A percentile compares a stretch with the other conserved stretches of the same genome.
These are phyloP conservation scores for Coemansia sp. DNA, from an alignment of 192 early-diverging fungal genomes.

Conservation along the genomic window DNA sequence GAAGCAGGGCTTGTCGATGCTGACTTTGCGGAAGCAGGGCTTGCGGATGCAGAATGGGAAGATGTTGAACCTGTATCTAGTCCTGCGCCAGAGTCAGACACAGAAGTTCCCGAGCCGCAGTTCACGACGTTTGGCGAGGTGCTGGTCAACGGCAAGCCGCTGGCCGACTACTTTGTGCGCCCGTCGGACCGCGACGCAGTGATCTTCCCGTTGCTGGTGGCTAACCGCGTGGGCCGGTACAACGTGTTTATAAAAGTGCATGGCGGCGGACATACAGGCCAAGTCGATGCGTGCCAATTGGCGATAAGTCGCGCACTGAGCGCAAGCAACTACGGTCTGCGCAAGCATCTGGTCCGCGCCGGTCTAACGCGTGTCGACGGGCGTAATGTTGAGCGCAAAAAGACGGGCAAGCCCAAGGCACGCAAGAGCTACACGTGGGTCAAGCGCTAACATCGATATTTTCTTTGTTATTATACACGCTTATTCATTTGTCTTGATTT, in stretches of 20 bases:
- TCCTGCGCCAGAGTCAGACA: too few species aligned
- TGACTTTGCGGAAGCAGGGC: background rate
- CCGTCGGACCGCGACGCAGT: slow-evolving; percentile 66
- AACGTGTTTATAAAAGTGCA: slow-evolving; percentile 82
- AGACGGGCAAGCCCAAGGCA: slow-evolving; percentile 93
- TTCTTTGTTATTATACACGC: background rate
- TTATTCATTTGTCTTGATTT: background rate
- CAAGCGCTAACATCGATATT: slow-evolving; percentile 51
- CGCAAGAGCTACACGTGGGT: slow-evolving; percentile 87
- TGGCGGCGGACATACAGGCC: slow-evolving; percentile 82
- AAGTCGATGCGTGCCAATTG: slow-evolving; percentile 83
- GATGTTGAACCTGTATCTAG: too few species aligned
- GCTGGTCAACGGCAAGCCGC: slow-evolving; percentile 75
- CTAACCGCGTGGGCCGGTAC: slow-evolving; percentile 67
- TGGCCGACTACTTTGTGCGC: slow-evolving; percentile 74
- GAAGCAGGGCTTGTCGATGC: background rate
- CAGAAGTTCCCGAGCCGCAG: slow-evolving; percentile 1
- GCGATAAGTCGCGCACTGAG: slow-evolving; percentile 74
- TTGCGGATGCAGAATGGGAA: background rate
- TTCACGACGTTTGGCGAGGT: slow-evolving; percentile 54
- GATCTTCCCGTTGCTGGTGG: slow-evolving; percentile 71
- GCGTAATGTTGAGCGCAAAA: slow-evolving; percentile 92
- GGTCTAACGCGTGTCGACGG: slow-evolving; percentile 63
- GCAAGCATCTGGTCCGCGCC: slow-evolving; percentile 59
- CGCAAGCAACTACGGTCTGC: slow-evolving; percentile 62